Conservation (phyloP, 2,329 filamentous ascomycete genomes). For the Zymoseptoria brevis region DNA sequence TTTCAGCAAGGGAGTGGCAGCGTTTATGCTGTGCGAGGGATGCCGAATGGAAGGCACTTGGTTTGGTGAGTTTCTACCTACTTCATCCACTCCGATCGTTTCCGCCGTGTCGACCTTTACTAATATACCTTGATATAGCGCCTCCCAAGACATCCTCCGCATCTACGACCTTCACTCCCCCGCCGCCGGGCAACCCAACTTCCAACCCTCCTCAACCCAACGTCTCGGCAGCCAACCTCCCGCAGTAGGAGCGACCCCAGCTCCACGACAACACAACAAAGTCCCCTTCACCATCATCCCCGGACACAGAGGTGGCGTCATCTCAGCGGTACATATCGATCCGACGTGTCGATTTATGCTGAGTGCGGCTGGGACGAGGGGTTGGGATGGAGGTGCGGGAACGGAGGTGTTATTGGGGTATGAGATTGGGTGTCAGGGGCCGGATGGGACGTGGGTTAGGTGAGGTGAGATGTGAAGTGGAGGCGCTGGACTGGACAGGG, state of each 20-base stretch:
- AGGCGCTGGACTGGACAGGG: too few relatives aligned
- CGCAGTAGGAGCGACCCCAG: constrained; percentile 37
- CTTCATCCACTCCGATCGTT: too few relatives aligned
- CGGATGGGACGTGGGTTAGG: constrained; percentile 24
- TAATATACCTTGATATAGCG: too few relatives aligned
- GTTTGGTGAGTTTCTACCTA: too few relatives aligned
- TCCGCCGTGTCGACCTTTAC: too few relatives aligned
- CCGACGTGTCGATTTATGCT: constrained; percentile 85
- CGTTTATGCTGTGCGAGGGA: constrained; percentile 78
- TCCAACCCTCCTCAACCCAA: not conserved
- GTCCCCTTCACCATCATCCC: constrained; percentile 96
- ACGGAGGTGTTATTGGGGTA: constrained; percentile 93
- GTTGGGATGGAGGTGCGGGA: constrained; percentile 71
- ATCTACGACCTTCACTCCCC: constrained; percentile 65
- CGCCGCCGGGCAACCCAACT: not conserved
- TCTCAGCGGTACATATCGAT: constrained; percentile 79
- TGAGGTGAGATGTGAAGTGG: too few relatives aligned
- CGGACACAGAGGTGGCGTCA: constrained; percentile 79
- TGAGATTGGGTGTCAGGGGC: constrained; percentile 55
- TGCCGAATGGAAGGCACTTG: constrained; percentile 87
- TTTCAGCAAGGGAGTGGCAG: constrained; percentile 85
- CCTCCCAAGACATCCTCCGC: constrained; percentile 85
- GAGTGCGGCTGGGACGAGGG: constrained; percentile 80
- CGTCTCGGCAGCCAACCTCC: not conserved
- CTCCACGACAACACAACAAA: constrained; percentile 55